phyloP scores from a whole-genome alignment of 2,329 filamentous ascomycete species.

The Fusarium sp. region DNA sequence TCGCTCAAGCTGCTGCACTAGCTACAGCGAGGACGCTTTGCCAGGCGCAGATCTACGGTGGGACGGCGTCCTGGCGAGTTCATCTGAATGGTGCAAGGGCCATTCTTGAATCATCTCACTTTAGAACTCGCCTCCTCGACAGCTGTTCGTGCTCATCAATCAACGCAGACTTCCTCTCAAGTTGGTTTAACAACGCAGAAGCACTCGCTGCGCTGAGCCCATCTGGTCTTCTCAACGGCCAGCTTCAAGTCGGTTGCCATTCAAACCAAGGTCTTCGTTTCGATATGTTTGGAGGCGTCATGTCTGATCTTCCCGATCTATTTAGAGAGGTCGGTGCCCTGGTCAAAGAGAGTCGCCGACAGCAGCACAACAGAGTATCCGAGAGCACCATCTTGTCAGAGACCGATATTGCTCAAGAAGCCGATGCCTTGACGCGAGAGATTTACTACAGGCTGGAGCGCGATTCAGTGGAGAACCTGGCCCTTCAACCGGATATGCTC shows the following conservation, averaged over 20 bases:
- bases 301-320: conserved; percentile 25
- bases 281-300: conserved; percentile 23
- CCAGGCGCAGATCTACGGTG: conserved; percentile 28
- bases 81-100: conserved; percentile 26
- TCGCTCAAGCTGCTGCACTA: conserved; percentile 8
- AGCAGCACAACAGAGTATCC: too few species aligned
- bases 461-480: conserved; percentile 3
- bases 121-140: accelerated
- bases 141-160: not conserved
- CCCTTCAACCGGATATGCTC: not conserved
- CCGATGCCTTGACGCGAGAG: not conserved
- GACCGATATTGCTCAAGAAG: not conserved
- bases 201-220: conserved; percentile 25
- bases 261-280: not conserved
- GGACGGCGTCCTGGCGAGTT: conserved; percentile 19
- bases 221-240: not conserved
- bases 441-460: conserved; percentile 5
- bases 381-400: not conserved
- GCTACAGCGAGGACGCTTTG: conserved; percentile 27
- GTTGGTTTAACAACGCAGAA: conserved; percentile 33
- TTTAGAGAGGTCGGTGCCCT: conserved; percentile 21
- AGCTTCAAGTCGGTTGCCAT: not conserved
- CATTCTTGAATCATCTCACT: not conserved
- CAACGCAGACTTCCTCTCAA: conserved; percentile 6
- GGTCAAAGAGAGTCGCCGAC: not conserved